Evolutionary conservation across 257 asterid species (phyloP), one percentile per base, ranked within the genome.

Genomic region (Salvia hispanica): DNA sequence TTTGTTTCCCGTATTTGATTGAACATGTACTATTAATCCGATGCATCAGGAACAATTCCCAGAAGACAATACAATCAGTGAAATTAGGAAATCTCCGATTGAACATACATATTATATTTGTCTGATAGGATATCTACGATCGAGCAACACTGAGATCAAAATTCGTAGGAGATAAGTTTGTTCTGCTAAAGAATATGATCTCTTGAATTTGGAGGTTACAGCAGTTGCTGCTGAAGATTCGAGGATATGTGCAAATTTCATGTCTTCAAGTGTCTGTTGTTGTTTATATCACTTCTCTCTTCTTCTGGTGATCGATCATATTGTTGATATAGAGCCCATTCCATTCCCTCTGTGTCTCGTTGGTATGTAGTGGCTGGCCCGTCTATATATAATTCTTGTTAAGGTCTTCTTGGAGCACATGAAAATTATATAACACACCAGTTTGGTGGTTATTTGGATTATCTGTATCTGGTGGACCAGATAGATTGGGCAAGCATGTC

Each of bases 401-500:
- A 92, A 88, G 86, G 92, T 83, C 43, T 90, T 87, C 72, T 76
- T 43, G 87, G 74, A 62, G 82, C 81, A 51, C 86, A 78, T 11
- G 91, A 89, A 75, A 84, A 89, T 77, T 87, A 77, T 80, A 43
- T 88, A n/a, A 84, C 97, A 65, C 87, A 90, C 69, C 52, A 86
- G 72, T 83, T 78, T 87, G 80, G 90, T 25, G 31, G 31, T 25
- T 1, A 25, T 25, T 25, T 25, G 31, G 31, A 84, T 16, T 50
- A 46, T 60, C 58, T 92, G 37, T 77, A 86, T 79, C 97, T 92
- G 96, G 96, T 63, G 98, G 98, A 59, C 98, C 98, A 25, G 89
- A 79, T 71, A 69, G 74, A 78, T 92, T 97, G 97, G 88, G 85
- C 56, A 75, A 79, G 69, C 91, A 76, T 70, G 87, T 89, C 76